phyloP scores from a whole-genome alignment of 495 filamentous ascomycete genomes.

The Annulohypoxylon nitens region DNA sequence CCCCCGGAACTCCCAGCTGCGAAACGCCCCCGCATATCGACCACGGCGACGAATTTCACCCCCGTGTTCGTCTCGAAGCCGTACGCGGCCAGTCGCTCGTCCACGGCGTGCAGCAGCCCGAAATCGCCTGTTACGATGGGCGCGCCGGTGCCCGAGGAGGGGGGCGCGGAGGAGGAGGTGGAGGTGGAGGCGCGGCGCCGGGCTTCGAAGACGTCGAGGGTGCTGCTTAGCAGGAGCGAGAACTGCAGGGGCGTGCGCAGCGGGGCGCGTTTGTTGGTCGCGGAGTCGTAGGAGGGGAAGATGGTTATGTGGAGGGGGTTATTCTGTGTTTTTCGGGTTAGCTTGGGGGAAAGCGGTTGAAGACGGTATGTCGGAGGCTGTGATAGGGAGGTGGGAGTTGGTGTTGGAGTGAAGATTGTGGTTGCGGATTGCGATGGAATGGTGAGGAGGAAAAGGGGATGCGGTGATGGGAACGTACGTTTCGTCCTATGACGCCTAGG shows the following conservation, averaged over 20 bases:
- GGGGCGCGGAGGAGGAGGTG: background rate
- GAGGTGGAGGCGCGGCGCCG: conserved; percentile 63
- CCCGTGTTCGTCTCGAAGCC: conserved; percentile 98
- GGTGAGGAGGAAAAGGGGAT: conserved; percentile 8
- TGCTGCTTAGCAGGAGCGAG: conserved; percentile 89
- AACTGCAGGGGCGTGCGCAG: conserved; percentile 80
- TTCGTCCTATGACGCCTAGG: conserved; percentile 91
- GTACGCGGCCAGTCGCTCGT: conserved; percentile 91
- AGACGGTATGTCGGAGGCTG: background rate
- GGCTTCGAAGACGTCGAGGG: conserved; percentile 92
- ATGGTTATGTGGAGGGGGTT: conserved; percentile 94
- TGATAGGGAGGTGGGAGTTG: conserved; percentile 10
- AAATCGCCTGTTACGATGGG: conserved; percentile 79
- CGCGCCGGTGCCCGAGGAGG: conserved; percentile 7
- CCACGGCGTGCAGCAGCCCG: conserved; percentile 89
- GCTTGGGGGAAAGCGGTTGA: background rate
- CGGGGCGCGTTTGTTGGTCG: conserved; percentile 59
- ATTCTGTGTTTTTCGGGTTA: conserved; percentile 69
- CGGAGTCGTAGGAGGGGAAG: conserved; percentile 76
- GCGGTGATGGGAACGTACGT: conserved; percentile 67
- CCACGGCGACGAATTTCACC: conserved; percentile 85
- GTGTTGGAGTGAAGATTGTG: background rate
- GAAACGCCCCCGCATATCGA: conserved; percentile 81
- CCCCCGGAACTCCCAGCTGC: conserved; percentile 32
- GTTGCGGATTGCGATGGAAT: background rate